Conservation (phyloP, 768 basidiomycete genomes). For the Suillus subaureus region DNA sequence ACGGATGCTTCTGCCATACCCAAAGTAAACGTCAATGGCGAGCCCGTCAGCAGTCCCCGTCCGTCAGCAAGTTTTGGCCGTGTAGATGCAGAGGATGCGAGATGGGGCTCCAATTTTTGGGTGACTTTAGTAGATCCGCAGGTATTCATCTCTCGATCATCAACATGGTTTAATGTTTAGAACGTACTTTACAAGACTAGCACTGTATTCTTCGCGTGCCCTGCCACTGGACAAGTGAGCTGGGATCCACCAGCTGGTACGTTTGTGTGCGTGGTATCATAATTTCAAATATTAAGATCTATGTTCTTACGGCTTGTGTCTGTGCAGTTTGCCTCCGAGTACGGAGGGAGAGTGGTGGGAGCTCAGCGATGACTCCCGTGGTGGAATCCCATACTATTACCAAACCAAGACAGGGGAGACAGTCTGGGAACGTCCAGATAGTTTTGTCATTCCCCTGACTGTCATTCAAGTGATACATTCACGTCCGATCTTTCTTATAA, state of each 20-base stretch:
- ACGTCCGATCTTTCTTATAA: neutral
- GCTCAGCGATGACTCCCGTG: slow-evolving; percentile 79
- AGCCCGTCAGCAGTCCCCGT: slow-evolving; percentile 34
- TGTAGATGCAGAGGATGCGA: slow-evolving; percentile 42
- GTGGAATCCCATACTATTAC: slow-evolving; percentile 89
- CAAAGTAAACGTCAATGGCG: slow-evolving; percentile 38
- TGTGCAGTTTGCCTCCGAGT: slow-evolving; percentile 73
- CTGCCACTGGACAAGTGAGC: slow-evolving; percentile 87
- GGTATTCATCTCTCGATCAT: slow-evolving; percentile 42
- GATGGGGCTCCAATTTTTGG: slow-evolving; percentile 94
- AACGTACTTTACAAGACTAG: slow-evolving; percentile 41
- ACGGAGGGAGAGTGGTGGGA: slow-evolving; percentile 97
- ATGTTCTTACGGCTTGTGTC: slow-evolving; percentile 10
- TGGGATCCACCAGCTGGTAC: slow-evolving; percentile 93
- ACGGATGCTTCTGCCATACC: slow-evolving; percentile 27
- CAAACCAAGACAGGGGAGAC: slow-evolving; percentile 91
- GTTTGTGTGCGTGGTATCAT: slow-evolving; percentile 67
- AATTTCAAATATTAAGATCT: slow-evolving; percentile 22
- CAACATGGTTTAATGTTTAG: slow-evolving; percentile 14
- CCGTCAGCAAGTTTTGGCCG: slow-evolving; percentile 28
- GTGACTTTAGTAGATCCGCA: slow-evolving; percentile 91
- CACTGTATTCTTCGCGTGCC: slow-evolving; percentile 88
- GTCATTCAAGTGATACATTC: slow-evolving; percentile 72
- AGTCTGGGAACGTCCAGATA: slow-evolving; percentile 88
- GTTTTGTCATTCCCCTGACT: slow-evolving; percentile 89